Base-by-base conservation (phyloP, 345 rosid genomes). In the Pugionium dolabratum region DNA sequence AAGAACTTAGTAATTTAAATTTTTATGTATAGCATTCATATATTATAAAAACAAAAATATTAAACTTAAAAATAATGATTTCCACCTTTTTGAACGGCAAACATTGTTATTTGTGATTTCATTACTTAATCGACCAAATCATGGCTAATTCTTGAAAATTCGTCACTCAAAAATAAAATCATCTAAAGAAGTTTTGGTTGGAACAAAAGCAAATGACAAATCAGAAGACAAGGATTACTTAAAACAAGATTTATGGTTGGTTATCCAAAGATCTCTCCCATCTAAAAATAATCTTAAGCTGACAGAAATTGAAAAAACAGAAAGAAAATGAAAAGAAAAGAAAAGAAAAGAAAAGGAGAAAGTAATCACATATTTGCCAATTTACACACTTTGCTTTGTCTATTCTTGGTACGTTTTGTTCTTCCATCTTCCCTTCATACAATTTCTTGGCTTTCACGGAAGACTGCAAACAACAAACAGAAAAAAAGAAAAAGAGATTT, bases 321-420 rank as follows among this genome's bases (percentile, higher is more conserved):
- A 64, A 31, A 49, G n/a, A 61, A 54, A 66, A 26, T 29, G 10
- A 44, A 31, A 26, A 18, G 18, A 18, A 18, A 18, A 18, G 18
- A 49, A 26, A 25, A 37, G 6, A 25, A 3, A 36, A 35, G 1
- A 18, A 18, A 18, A 18, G 0, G 1, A 6, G 2, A 36, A 41
- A 49, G 46, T 39, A 31, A 26, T 10, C 36, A 31, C 31, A 48
- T 9, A 18, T 45, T 75, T 64, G 61, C 30, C 37, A 36, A 35
- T 75, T 40, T 35, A 48, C 66, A 44, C 28, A 29, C 51, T 56
- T 51, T 54, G 65, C 50, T 63, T 57, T 75, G 65, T 66, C 81
- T 66, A 77, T 82, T 82, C 79, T 59, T 69, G 79, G 74, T 63
- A 57, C 66, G 71, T 60, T 56, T 62, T 45, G 47, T 48, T 59